Percentiles rank a stretch among this genome's conserved stretches.
These are phyloP conservation scores for Monosporascus sp. DNA, from an alignment of 2,329 filamentous ascomycete genomes.

Conservation along the genomic window DNA sequence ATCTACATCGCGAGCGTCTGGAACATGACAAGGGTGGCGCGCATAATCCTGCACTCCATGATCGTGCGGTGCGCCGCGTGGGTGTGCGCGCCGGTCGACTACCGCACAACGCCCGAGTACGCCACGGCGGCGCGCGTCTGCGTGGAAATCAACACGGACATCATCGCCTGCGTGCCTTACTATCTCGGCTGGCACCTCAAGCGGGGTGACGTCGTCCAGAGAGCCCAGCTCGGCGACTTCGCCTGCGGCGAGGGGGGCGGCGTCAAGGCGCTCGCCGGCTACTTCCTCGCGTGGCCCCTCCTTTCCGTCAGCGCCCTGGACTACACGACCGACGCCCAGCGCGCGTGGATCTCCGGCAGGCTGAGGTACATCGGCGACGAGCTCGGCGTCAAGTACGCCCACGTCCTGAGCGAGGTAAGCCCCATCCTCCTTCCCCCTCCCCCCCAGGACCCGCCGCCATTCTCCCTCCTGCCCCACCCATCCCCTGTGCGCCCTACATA, in stretches of 20 bases:
- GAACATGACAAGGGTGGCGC: slow-evolving; percentile 49
- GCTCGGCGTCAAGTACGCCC: slow-evolving; percentile 54
- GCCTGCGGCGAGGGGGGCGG: slow-evolving; percentile 45
- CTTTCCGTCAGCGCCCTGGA: slow-evolving; percentile 50
- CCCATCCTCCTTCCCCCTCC: not conserved
- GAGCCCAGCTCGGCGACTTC: slow-evolving; percentile 42
- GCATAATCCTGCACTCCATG: slow-evolving; percentile 50
- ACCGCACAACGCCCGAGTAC: slow-evolving; percentile 58
- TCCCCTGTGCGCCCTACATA: too few species aligned
- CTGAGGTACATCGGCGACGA: slow-evolving; percentile 50
- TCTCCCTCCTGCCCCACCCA: too few species aligned
- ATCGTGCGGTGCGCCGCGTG: slow-evolving; percentile 57
- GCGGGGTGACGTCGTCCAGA: slow-evolving; percentile 40
- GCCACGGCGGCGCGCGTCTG: slow-evolving; percentile 47
- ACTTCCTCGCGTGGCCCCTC: slow-evolving; percentile 56
- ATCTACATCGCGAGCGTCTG: slow-evolving; percentile 54
- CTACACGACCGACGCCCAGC: slow-evolving; percentile 54
- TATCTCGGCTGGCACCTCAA: slow-evolving; percentile 55
- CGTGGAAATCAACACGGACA: slow-evolving; percentile 50
- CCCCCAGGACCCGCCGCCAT: too few species aligned
- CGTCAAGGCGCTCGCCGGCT: slow-evolving; percentile 51
- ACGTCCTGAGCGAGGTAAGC: slow-evolving; percentile 49
- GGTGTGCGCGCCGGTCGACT: slow-evolving; percentile 56
- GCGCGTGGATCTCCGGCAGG: slow-evolving; percentile 49
- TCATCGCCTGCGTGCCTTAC: slow-evolving; percentile 57